Percentiles rank a stretch among this genome's conserved stretches.
These are phyloP conservation scores for Friedmanniomyces simplex DNA, from an alignment of 495 filamentous ascomycete genomes.

Conservation along the genomic window DNA sequence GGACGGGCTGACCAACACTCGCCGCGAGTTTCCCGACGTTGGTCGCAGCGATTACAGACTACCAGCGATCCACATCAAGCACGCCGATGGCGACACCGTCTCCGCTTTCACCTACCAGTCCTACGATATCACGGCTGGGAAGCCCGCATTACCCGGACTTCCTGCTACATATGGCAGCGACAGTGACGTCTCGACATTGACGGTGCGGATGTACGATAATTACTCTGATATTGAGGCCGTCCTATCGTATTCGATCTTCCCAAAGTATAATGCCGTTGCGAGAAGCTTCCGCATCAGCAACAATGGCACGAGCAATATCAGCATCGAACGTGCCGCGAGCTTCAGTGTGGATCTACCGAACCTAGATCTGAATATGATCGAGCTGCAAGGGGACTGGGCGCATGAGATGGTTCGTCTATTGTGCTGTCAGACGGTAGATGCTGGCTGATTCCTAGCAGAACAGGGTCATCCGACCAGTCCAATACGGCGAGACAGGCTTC, in stretches of 20 bases:
- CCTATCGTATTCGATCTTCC: constrained; percentile 46
- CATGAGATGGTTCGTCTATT: constrained; percentile 32
- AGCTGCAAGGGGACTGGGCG: constrained; percentile 33
- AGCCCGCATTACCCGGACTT: constrained; percentile 38
- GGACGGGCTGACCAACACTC: constrained; percentile 35
- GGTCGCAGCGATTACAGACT: constrained; percentile 45
- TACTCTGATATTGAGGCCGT: constrained; percentile 40
- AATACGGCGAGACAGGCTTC: constrained; percentile 35
- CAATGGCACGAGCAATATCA: constrained; percentile 36
- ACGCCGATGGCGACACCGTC: constrained; percentile 41
- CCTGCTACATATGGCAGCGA: constrained; percentile 41
- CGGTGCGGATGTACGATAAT: constrained; percentile 42
- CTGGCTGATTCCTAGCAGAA: background rate
- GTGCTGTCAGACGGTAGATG: background rate
- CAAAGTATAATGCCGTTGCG: constrained; percentile 41
- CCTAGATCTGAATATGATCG: constrained; percentile 30
- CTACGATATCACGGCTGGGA: constrained; percentile 36
- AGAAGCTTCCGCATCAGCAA: constrained; percentile 45
- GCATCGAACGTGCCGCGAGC: constrained; percentile 41
- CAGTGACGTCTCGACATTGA: constrained; percentile 41
- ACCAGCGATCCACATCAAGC: constrained; percentile 43
- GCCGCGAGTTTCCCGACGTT: constrained; percentile 46
- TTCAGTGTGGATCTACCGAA: constrained; percentile 44
- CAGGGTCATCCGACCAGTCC: constrained; percentile 29
- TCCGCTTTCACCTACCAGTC: constrained; percentile 40